These are phyloP conservation scores for Phylloporus arenicola DNA, from an alignment of 768 basidiomycete genomes.

Conservation along the genomic window DNA sequence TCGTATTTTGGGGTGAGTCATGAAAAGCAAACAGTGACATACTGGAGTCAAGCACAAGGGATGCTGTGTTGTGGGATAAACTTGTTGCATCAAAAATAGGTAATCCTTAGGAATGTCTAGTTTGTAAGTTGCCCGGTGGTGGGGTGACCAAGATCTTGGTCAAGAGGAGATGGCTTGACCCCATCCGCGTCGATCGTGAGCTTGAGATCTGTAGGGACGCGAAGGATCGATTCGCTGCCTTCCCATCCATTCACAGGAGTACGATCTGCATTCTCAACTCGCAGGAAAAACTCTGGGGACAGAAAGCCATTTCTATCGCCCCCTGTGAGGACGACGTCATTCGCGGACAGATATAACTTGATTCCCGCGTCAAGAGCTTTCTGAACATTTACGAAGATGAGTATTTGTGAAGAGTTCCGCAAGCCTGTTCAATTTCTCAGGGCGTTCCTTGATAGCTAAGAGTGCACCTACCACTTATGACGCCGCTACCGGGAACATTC, in stretches of 20 bases:
- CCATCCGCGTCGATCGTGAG: not conserved
- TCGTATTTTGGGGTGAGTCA: no score
- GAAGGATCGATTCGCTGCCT: not conserved
- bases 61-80: no score
- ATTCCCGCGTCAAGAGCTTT: constrained; percentile 65
- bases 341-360: constrained; percentile 72
- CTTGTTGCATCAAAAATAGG: no score
- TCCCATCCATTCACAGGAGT: constrained; percentile 23
- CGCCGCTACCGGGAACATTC: constrained; percentile 56
- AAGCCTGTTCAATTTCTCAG: constrained; percentile 50
- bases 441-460: not conserved
- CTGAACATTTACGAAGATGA: constrained; percentile 76
- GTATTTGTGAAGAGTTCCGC: constrained; percentile 68
- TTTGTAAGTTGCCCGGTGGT: no score
- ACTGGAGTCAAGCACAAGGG: no score
- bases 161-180: not conserved
- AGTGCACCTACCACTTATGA: constrained; percentile 63
- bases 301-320: constrained; percentile 66
- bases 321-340: constrained; percentile 83
- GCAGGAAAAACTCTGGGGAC: constrained; percentile 56
- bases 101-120: no score
- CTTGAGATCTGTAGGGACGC: not conserved
- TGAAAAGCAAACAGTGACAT: no score
- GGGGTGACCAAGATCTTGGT: no score
- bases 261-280: constrained; percentile 49